These are phyloP conservation scores for Strobilomyces confusus DNA, from an alignment of 768 basidiomycete species.

Conservation along the genomic window DNA sequence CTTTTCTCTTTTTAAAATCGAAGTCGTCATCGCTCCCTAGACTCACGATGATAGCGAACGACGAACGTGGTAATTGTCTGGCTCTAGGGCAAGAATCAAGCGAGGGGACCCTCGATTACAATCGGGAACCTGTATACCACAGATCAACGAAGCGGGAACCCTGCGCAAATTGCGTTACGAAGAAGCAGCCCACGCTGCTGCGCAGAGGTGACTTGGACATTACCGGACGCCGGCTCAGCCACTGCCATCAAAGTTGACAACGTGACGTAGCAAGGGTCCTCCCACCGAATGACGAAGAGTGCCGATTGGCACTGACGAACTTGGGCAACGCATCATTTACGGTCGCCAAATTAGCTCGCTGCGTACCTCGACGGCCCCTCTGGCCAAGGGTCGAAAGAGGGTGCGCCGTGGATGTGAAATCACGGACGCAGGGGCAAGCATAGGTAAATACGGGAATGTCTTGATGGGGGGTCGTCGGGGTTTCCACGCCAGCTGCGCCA, in stretches of 20 bases:
- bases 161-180: constrained; percentile 9
- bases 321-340: constrained; percentile 2
- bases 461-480: constrained; percentile 15
- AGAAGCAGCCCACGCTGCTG: constrained; percentile 16
- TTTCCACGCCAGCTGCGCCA: constrained; percentile 19
- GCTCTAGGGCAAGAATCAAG: constrained; percentile 14
- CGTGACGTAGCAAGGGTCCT: constrained; percentile 11
- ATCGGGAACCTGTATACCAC: constrained; percentile 9
- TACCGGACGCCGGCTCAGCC: constrained; percentile 8
- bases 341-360: constrained; percentile 10
- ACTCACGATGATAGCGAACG: neutral
- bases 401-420: constrained; percentile 6
- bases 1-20: constrained; percentile 11
- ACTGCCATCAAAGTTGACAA: constrained; percentile 7
- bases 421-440: no score
- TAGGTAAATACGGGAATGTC: constrained; percentile 7
- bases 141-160: constrained; percentile 15
- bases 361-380: constrained; percentile 3
- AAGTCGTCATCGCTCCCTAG: constrained; percentile 1
- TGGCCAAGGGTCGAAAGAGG: neutral
- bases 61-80: constrained; percentile 10
- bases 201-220: constrained; percentile 8
- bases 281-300: constrained; percentile 2
- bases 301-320: neutral
- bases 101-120: constrained; percentile 17